Base-by-base conservation (phyloP, 2,329 filamentous ascomycete genomes). In the Hypoxylon sp. region DNA sequence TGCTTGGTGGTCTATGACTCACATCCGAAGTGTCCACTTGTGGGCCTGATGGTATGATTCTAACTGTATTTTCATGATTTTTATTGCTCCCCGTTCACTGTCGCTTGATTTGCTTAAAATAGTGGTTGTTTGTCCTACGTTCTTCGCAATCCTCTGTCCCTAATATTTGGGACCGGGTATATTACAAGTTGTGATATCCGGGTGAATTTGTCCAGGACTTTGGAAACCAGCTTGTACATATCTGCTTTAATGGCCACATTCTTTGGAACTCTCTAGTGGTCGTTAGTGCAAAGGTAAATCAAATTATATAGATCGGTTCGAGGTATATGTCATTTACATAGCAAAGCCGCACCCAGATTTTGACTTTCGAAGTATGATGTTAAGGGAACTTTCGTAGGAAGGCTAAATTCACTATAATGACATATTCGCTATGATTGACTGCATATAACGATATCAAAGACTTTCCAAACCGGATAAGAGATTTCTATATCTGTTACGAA, bases 1-100 rank as follows among this genome's bases (percentile, higher is more conserved):
- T 9, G 23, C 9, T 30, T 23, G 49, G 17, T 21, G 19, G 30
- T 25, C 19, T 52, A 14, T 52, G 49, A 52, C 28, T 52, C 49
- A 52, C 13, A 52, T 7, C 19, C 14, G 13, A 34, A 13, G 21
- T 49, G 14, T 30, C 45, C 45, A 49, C 45, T 49, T 30, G 45
- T 25, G 21, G 25, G 25, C 25, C 45, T 30, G 10, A 49, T 6
- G 45, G 45, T 21, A 17, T 49, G 11, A 28, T 41, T 41, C n/a
- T 41, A 7, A 41, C 7, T 41, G n/a, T 19, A 7, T 19, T 5
- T 41, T 41, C 38, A 19, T 6, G 7, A 17, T 9, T 41, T 19
- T 14, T n/a, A 36, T 6, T 36, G 19, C 17, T 7, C 7, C 19
- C 36, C 36, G 6, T 41, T 17, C 36, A 41, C 6, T 41, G n/a